A percentile compares a stretch with the other conserved stretches of the same genome.
Evolutionary conservation across 352 stramenopile species (phyloP).

Genomic region (Phytopythium vexans): DNA sequence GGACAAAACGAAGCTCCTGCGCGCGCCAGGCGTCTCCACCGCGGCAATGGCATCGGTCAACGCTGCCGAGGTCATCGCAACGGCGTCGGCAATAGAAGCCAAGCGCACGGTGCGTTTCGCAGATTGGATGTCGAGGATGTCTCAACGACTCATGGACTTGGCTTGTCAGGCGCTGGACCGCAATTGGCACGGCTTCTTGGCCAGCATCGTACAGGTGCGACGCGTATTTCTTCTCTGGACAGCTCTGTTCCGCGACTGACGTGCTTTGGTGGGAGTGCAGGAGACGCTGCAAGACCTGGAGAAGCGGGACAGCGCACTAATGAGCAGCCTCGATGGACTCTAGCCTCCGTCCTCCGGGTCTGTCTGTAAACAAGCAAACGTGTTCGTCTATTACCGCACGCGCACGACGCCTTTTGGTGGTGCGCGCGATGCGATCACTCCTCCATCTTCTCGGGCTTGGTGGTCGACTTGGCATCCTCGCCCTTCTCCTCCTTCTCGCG

Average conservation of each 20-base stretch:
- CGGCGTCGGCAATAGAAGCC: constrained; percentile 46
- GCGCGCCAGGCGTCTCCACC: constrained; percentile 1
- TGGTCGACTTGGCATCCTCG: constrained; percentile 23
- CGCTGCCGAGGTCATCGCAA: constrained; percentile 41
- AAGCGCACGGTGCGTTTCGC: constrained; percentile 37
- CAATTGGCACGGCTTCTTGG: constrained; percentile 49
- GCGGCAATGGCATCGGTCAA: constrained; percentile 14
- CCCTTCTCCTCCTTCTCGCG: constrained; percentile 52
- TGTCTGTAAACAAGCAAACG: too few species aligned
- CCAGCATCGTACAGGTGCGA: constrained; percentile 50
- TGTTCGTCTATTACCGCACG: neutral
- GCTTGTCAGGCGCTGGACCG: constrained; percentile 43
- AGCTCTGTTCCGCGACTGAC: neutral
- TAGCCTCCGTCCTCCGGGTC: constrained; percentile 7
- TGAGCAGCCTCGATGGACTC: constrained; percentile 63
- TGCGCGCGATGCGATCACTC: constrained; percentile 19
- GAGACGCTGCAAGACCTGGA: constrained; percentile 72
- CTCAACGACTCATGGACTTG: constrained; percentile 4
- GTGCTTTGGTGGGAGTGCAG: constrained; percentile 10
- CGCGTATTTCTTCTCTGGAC: neutral
- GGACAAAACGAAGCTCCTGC: constrained; percentile 11
- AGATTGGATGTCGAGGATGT: neutral
- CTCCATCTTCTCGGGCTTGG: constrained; percentile 50
- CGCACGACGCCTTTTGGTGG: neutral
- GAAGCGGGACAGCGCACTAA: constrained; percentile 58